Evolutionary conservation across 2,329 filamentous ascomycete species (phyloP).

Genomic region (Elsinoe fawcettii): DNA sequence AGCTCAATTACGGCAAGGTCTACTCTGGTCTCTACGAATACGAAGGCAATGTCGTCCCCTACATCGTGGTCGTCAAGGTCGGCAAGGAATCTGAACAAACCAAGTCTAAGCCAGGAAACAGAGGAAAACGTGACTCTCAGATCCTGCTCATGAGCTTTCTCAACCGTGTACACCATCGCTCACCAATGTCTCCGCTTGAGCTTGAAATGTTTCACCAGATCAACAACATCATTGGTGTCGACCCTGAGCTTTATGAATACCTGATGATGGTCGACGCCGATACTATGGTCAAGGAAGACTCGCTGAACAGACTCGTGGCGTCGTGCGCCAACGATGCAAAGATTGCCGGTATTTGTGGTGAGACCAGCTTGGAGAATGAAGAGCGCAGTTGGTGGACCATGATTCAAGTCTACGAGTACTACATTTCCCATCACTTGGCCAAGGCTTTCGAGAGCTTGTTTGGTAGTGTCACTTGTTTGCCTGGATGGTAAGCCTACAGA

Average conservation of each 20-base stretch:
- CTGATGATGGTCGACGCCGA: slow-evolving; percentile 96
- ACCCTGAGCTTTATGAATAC: slow-evolving; percentile 95
- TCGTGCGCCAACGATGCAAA: slow-evolving; percentile 89
- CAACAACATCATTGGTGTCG: slow-evolving; percentile 97
- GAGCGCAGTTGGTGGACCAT: slow-evolving; percentile 97
- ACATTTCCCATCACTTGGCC: slow-evolving; percentile 91
- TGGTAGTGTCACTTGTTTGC: slow-evolving; percentile 95
- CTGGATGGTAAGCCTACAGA: slow-evolving; percentile 72
- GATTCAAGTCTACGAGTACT: slow-evolving; percentile 99
- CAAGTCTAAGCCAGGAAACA: slow-evolving; percentile 91
- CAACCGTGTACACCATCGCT: slow-evolving; percentile 90
- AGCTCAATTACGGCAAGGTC: slow-evolving; percentile 97
- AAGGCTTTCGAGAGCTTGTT: slow-evolving; percentile 98
- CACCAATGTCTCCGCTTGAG: slow-evolving; percentile 91
- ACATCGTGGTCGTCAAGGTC: slow-evolving; percentile 91
- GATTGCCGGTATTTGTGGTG: slow-evolving; percentile 95
- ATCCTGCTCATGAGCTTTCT: slow-evolving; percentile 95
- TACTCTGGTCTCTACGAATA: slow-evolving; percentile 97
- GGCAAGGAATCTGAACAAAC: slow-evolving; percentile 91
- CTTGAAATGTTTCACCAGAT: slow-evolving; percentile 98
- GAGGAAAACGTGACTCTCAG: slow-evolving; percentile 97
- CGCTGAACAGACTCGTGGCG: slow-evolving; percentile 83
- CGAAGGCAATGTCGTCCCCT: slow-evolving; percentile 95
- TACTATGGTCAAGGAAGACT: slow-evolving; percentile 86
- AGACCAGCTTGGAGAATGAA: slow-evolving; percentile 93